Evolutionary conservation across 805 yeast genomes (phyloP), one percentile per base, ranked within the genome.

Genomic region (Diddensiella caesifluorescens): DNA sequence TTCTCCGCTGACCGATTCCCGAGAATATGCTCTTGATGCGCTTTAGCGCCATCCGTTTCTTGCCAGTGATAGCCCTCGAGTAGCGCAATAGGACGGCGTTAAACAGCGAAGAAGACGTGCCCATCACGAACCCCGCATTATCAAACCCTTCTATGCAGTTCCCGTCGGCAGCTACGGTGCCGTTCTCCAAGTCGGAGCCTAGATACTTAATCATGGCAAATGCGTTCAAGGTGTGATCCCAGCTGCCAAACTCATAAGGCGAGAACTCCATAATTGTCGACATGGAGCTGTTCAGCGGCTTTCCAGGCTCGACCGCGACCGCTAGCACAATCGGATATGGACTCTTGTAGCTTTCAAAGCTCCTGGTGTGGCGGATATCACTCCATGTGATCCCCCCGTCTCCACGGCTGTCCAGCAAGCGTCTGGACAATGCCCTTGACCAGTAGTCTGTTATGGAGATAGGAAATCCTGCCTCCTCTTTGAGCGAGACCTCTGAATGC

Each of bases 61-160:
- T 10, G 29, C 36, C 23, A 5, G 12, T 15, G 20, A 30, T 19
- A 5, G 28, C 22, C 19, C 36, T 15, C 10, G 20, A 27, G 12
- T 34, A 34, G 15, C 19, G 38, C 80, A 80, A 59, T 79, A 89
- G 43, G 70, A 77, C 10, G 82, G 83, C 4, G 64, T 73, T 50
- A 68, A 86, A 86, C 36, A 86, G 61, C 1, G 90, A 71, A 1
- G 94, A 82, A 1, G 95, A 84, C 4, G 95, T 79, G 25, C 92
- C 95, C 64, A 85, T 67, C 23, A 85, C 65, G 56, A 77, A 88
- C 4, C 95, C 92, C 4, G 84, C 79, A 53, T 85, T 84, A 60
- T 87, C 95, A 45, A 72, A 79, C 3, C 90, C 89, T n/a, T 42
- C 31, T 12, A 34, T 34, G 20, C 47, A 44, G 12, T 26, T 26